phyloP scores from a whole-genome alignment of 208 protist species.

The Leishmania guyanensis region DNA sequence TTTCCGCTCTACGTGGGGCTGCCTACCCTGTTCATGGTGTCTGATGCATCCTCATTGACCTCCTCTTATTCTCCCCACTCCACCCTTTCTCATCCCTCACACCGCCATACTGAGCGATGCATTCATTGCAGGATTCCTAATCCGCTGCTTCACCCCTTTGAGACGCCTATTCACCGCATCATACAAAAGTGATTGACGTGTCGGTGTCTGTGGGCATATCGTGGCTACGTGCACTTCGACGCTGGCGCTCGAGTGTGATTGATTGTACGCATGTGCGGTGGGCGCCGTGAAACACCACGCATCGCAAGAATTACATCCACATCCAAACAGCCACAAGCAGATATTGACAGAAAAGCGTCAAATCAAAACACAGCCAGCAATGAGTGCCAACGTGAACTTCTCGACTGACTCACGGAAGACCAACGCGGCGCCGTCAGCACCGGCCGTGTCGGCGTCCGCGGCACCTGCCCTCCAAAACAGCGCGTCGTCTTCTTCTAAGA shows the following conservation, averaged over 20 bases:
- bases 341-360: neutral
- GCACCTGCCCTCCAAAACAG: neutral
- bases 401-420: neutral
- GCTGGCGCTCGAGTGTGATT: neutral
- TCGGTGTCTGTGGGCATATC: neutral
- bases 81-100: neutral
- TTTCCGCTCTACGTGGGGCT: neutral
- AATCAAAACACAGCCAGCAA: neutral
- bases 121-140: neutral
- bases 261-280: too few species aligned
- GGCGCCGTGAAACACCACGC: neutral
- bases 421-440: neutral
- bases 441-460: neutral
- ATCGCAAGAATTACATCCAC: neutral
- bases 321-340: neutral
- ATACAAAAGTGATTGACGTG: neutral
- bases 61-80: neutral
- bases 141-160: neutral
- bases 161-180: neutral
- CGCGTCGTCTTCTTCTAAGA: constrained; percentile 9
- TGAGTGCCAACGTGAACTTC: constrained; percentile 46
- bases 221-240: neutral
- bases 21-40: neutral
- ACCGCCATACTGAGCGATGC: neutral
- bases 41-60: too few species aligned